phyloP scores from a whole-genome alignment of 768 basidiomycete genomes.

The Ramaria rubella region DNA sequence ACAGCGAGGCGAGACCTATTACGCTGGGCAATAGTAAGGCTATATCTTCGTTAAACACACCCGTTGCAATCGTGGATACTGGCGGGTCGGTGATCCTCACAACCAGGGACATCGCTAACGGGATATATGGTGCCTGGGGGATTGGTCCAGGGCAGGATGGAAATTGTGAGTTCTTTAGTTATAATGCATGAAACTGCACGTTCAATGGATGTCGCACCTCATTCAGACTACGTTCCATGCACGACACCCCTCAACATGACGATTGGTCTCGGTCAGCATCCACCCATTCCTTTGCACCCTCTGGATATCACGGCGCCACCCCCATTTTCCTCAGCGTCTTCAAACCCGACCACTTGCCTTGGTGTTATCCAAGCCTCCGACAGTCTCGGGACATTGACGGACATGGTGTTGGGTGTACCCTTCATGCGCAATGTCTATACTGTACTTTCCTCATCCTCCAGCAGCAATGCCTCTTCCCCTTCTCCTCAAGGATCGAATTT shows the following conservation, averaged over 20 bases:
- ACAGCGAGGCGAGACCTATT: constrained; percentile 36
- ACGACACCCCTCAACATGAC: constrained; percentile 64
- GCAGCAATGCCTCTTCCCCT: constrained; percentile 13
- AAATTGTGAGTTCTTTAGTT: constrained; percentile 42
- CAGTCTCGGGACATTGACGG: constrained; percentile 36
- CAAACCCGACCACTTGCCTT: constrained; percentile 40
- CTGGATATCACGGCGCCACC: constrained; percentile 56
- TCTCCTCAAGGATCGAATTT: constrained; percentile 14
- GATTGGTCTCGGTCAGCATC: constrained; percentile 53
- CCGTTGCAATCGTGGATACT: constrained; percentile 66
- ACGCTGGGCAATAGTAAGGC: constrained; percentile 34
- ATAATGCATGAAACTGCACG: neutral
- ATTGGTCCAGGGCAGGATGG: constrained; percentile 53
- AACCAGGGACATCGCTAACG: constrained; percentile 56
- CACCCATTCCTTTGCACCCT: constrained; percentile 60
- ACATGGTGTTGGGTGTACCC: constrained; percentile 74
- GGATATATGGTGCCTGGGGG: constrained; percentile 70
- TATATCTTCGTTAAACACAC: constrained; percentile 26
- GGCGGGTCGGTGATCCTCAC: constrained; percentile 65
- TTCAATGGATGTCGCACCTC: constrained; percentile 2
- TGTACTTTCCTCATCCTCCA: constrained; percentile 58
- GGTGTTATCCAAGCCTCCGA: constrained; percentile 58
- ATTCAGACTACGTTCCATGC: constrained; percentile 69
- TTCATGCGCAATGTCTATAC: constrained; percentile 74
- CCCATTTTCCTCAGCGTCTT: constrained; percentile 35